Conservation (phyloP, 31 red algal genomes). For the Endocladia muricata region DNA sequence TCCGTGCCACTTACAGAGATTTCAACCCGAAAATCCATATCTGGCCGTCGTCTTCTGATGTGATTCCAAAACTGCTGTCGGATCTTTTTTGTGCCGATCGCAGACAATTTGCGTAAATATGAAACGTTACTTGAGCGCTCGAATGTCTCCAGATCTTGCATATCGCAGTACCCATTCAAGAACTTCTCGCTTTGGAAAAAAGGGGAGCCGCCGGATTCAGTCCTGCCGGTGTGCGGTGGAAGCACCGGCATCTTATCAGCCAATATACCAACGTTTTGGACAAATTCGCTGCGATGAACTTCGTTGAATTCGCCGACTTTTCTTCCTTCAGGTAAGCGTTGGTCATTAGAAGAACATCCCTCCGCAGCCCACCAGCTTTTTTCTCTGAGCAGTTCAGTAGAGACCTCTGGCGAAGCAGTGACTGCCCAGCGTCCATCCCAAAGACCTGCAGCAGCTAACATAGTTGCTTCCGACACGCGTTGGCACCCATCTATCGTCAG, state of each 20-base stretch:
- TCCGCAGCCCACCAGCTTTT: background rate
- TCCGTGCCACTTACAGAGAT: background rate
- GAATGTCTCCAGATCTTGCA: background rate
- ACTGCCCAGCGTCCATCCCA: background rate
- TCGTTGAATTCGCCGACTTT: background rate
- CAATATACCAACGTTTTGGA: background rate
- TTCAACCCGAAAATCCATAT: background rate
- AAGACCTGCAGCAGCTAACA: constrained; percentile 15
- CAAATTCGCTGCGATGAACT: background rate
- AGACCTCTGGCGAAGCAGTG: background rate
- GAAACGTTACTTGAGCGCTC: background rate
- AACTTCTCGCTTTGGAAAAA: background rate
- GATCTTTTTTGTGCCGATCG: background rate
- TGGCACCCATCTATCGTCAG: constrained; percentile 14
- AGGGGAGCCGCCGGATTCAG: background rate
- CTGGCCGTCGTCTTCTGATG: background rate
- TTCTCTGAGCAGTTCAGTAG: background rate
- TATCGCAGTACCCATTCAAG: background rate
- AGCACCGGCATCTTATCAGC: background rate
- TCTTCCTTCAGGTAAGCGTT: too few relatives aligned
- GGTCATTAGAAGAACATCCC: too few relatives aligned
- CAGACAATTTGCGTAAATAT: background rate
- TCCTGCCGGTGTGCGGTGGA: background rate
- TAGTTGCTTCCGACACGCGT: background rate
- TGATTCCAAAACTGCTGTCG: background rate